These are phyloP conservation scores for Lyophyllum shimeji DNA, from an alignment of 768 basidiomycete genomes.

Conservation along the genomic window DNA sequence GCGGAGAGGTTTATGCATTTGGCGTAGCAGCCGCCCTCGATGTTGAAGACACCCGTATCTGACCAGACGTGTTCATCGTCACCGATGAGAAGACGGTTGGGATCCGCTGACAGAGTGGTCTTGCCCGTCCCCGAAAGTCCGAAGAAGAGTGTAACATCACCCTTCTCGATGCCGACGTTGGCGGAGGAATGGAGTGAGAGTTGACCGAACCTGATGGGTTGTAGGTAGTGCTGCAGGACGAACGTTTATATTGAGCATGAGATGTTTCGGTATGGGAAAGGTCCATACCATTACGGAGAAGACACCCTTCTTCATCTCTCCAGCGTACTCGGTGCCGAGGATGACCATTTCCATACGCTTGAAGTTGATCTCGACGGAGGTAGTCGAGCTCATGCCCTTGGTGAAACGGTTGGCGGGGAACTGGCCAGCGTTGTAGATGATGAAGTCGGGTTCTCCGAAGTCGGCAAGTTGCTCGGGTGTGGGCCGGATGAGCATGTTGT, in stretches of 20 bases:
- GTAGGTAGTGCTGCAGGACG: conserved; percentile 80
- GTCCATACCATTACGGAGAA: conserved; percentile 90
- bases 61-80: conserved; percentile 99
- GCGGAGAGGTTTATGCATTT: conserved; percentile 96
- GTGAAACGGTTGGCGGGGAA: conserved; percentile 99
- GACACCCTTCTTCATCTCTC: conserved; percentile 99
- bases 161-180: conserved; percentile 86
- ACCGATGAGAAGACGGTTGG: conserved; percentile 89
- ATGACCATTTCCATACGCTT: conserved; percentile 99
- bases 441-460: conserved; percentile 98
- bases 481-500: conserved; percentile 99
- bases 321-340: conserved; percentile 96
- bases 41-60: conserved; percentile 98
- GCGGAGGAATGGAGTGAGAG: conserved; percentile 97
- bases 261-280: background rate
- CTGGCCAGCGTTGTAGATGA: conserved; percentile 99
- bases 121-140: conserved; percentile 98
- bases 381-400: conserved; percentile 99
- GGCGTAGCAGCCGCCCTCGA: conserved; percentile 99
- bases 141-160: conserved; percentile 98
- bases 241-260: conserved; percentile 13
- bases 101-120: conserved; percentile 97
- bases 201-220: conserved; percentile 98
- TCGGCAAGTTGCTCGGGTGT: conserved; percentile 90
- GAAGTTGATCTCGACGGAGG: conserved; percentile 99